Evolutionary conservation across 345 rosid genomes (phyloP).

Genomic region (Pistacia integerrima): DNA sequence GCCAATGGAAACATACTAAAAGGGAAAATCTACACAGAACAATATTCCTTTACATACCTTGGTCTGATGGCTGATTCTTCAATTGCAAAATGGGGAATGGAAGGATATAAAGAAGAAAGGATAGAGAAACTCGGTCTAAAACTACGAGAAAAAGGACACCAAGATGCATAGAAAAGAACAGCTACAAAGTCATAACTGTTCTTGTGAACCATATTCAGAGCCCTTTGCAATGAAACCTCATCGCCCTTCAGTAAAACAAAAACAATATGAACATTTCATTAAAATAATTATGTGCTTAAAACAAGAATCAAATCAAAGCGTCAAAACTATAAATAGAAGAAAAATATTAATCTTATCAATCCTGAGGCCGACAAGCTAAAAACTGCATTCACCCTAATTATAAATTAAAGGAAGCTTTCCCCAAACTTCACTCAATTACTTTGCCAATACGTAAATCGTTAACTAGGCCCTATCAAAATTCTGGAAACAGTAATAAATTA

Average conservation of each 20-base stretch:
- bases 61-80: constrained; percentile 86
- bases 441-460: not conserved
- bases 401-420: not conserved
- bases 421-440: not conserved
- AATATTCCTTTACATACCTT: constrained; percentile 51
- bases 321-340: not conserved
- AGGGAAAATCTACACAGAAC: not conserved
- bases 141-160: constrained; percentile 94
- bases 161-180: constrained; percentile 86
- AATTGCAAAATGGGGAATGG: constrained; percentile 72
- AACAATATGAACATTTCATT: constrained; percentile 13
- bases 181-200: constrained; percentile 64
- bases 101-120: constrained; percentile 66
- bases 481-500: not conserved
- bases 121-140: constrained; percentile 70
- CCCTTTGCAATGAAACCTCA: constrained; percentile 73
- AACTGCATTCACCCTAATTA: not conserved
- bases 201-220: constrained; percentile 64
- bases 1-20: not conserved
- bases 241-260: constrained; percentile 64
- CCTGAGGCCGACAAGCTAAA: not conserved
- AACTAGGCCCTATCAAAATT: not conserved
- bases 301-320: not conserved
- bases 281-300: not conserved
- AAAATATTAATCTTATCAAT: not conserved